Percentiles rank a stretch among this genome's conserved stretches.
phyloP scores from a whole-genome alignment of 2,329 filamentous ascomycete species.

The Fusarium clavum region DNA sequence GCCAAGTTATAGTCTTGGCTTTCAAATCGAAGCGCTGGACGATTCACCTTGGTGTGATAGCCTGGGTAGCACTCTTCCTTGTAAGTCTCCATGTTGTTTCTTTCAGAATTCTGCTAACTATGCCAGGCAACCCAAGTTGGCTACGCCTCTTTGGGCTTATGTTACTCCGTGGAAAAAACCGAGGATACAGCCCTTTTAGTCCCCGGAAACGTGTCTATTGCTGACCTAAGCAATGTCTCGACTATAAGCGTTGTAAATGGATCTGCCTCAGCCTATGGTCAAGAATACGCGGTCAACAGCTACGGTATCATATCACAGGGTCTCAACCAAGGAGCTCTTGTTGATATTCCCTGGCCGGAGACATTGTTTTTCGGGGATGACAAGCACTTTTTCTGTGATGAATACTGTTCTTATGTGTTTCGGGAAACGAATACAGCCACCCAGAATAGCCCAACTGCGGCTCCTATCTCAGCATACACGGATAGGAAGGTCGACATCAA shows the following conservation, averaged over 20 bases:
- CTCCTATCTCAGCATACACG: not conserved
- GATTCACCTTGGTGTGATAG: constrained; percentile 19
- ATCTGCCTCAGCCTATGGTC: constrained; percentile 10
- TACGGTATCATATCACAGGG: constrained; percentile 54
- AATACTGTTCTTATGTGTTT: constrained; percentile 51
- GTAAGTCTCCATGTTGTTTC: not conserved
- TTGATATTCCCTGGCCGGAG: constrained; percentile 43
- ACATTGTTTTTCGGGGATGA: constrained; percentile 46
- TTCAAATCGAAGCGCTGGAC: constrained; percentile 24
- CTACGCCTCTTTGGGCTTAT: constrained; percentile 56
- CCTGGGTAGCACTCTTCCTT: constrained; percentile 25
- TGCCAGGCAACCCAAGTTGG: constrained; percentile 55
- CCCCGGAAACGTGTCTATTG: constrained; percentile 50
- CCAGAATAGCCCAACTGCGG: not conserved
- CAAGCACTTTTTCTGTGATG: constrained; percentile 50
- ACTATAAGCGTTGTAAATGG: constrained; percentile 46
- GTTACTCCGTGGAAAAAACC: constrained; percentile 56
- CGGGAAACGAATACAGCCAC: constrained; percentile 45
- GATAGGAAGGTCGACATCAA: constrained; percentile 9
- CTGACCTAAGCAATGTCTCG: constrained; percentile 52
- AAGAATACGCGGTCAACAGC: constrained; percentile 57
- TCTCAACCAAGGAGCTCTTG: constrained; percentile 30
- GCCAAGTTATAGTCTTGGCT: constrained; percentile 22
- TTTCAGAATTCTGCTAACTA: not conserved
- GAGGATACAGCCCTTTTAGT: constrained; percentile 47